These are phyloP conservation scores for Neonothopanus nambi DNA, from an alignment of 1,284 basidiomycete genomes.

Conservation along the genomic window DNA sequence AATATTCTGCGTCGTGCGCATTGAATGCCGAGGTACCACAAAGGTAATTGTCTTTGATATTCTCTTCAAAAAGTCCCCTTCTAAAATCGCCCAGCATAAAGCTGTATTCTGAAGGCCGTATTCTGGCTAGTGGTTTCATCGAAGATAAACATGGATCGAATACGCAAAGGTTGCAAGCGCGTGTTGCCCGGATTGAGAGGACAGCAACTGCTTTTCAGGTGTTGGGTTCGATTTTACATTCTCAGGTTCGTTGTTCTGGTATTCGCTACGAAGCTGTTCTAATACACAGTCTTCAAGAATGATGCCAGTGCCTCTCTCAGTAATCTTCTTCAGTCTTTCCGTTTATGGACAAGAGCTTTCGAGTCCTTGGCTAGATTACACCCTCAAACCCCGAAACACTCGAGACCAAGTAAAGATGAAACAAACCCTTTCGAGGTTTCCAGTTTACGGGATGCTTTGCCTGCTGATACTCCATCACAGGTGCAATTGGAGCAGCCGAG, in stretches of 20 bases:
- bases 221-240: slow-evolving; percentile 67
- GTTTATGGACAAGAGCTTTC: slow-evolving; percentile 79
- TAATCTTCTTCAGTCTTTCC: slow-evolving; percentile 69
- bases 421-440: slow-evolving; percentile 63
- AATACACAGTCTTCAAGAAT: slow-evolving; percentile 48
- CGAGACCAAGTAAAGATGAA: slow-evolving; percentile 33
- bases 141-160: slow-evolving; percentile 54
- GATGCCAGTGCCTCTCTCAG: slow-evolving; percentile 62
- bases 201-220: slow-evolving; percentile 72
- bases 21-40: slow-evolving; percentile 57
- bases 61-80: slow-evolving; percentile 5
- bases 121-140: slow-evolving; percentile 41
- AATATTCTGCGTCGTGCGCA: slow-evolving; percentile 68
- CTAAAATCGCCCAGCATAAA: slow-evolving; percentile 38
- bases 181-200: slow-evolving; percentile 62
- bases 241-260: slow-evolving; percentile 47
- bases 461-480: slow-evolving; percentile 20
- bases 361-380: slow-evolving; percentile 68
- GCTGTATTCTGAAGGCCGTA: slow-evolving; percentile 60
- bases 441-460: slow-evolving; percentile 36
- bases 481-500: slow-evolving; percentile 23
- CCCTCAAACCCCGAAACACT: slow-evolving; percentile 30
- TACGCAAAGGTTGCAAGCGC: slow-evolving; percentile 54
- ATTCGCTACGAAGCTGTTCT: background rate
- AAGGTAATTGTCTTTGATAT: slow-evolving; percentile 47